A percentile compares a stretch with the other conserved stretches of the same genome.
phyloP scores from a whole-genome alignment of 2,329 filamentous ascomycete species.

The Colletotrichum sp. region DNA sequence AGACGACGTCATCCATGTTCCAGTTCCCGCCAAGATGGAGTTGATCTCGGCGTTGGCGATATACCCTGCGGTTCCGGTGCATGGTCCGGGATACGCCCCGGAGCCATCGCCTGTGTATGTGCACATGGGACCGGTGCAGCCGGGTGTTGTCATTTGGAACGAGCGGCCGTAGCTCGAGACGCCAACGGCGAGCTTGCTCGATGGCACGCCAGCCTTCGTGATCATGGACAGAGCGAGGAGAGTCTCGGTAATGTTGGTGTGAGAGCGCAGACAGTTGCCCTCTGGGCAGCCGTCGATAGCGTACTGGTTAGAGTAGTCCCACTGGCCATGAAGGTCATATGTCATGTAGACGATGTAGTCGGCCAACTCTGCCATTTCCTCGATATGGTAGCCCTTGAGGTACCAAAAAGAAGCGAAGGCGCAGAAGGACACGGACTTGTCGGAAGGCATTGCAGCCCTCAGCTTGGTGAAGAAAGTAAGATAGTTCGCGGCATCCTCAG shows the following conservation, averaged over 20 bases:
- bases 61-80: constrained; percentile 34
- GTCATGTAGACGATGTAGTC: constrained; percentile 42
- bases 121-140: constrained; percentile 31
- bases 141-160: constrained; percentile 34
- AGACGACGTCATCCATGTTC: background rate
- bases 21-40: constrained; percentile 14
- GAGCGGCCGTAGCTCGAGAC: constrained; percentile 34
- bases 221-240: constrained; percentile 36
- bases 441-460: background rate
- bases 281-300: constrained; percentile 27
- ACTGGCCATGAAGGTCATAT: constrained; percentile 36
- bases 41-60: constrained; percentile 35
- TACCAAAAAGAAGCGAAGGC: constrained; percentile 45
- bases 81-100: constrained; percentile 25
- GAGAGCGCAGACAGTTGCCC: constrained; percentile 38
- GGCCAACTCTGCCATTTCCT: constrained; percentile 29
- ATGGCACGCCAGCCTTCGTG: constrained; percentile 35
- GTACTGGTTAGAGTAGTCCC: constrained; percentile 30
- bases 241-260: constrained; percentile 45
- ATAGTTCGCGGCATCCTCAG: constrained; percentile 32
- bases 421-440: constrained; percentile 38
- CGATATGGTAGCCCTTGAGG: constrained; percentile 37
- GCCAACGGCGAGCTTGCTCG: constrained; percentile 34
- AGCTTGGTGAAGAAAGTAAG: constrained; percentile 20
- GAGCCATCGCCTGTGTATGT: constrained; percentile 24